Conservation (phyloP, 352 stramenopile genomes). For the Globisporangium uncinulatum region DNA sequence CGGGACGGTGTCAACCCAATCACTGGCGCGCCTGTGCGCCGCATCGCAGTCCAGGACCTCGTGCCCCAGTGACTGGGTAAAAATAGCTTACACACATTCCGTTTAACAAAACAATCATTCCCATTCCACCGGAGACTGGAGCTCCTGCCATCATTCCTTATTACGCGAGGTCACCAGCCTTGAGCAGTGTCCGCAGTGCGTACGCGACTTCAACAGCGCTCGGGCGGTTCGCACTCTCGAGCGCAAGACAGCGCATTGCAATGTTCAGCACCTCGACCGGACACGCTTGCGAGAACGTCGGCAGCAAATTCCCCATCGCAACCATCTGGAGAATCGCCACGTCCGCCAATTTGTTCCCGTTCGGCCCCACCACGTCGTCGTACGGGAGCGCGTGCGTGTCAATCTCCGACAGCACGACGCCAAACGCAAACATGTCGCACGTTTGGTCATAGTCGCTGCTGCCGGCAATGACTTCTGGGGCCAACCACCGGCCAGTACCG, state of each 20-base stretch:
- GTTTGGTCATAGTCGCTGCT: slow-evolving; percentile 30
- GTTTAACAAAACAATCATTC: too few species aligned
- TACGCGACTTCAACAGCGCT: slow-evolving; percentile 48
- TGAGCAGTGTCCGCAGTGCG: slow-evolving; percentile 35
- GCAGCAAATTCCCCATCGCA: slow-evolving; percentile 29
- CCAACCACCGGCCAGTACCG: slow-evolving; percentile 26
- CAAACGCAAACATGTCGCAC: slow-evolving; percentile 23
- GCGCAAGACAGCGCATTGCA: slow-evolving; percentile 34
- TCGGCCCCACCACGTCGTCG: slow-evolving; percentile 23
- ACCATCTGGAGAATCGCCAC: slow-evolving; percentile 52
- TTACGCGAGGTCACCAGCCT: slow-evolving; percentile 20
- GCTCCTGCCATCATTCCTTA: too few species aligned
- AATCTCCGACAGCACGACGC: neutral
- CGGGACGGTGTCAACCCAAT: slow-evolving; percentile 83
- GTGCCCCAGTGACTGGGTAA: slow-evolving; percentile 22
- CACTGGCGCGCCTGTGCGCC: slow-evolving; percentile 58
- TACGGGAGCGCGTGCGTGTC: slow-evolving; percentile 49
- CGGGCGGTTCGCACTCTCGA: slow-evolving; percentile 27
- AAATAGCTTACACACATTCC: too few species aligned
- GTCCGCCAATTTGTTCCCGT: slow-evolving; percentile 29
- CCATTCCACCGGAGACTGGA: too few species aligned
- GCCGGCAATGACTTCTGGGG: slow-evolving; percentile 29
- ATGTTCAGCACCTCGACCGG: slow-evolving; percentile 31
- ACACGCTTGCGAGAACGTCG: slow-evolving; percentile 34
- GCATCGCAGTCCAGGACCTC: slow-evolving; percentile 42